Conservation (phyloP, 176 grass and related monocot genomes). For the Luzula sylvatica region DNA sequence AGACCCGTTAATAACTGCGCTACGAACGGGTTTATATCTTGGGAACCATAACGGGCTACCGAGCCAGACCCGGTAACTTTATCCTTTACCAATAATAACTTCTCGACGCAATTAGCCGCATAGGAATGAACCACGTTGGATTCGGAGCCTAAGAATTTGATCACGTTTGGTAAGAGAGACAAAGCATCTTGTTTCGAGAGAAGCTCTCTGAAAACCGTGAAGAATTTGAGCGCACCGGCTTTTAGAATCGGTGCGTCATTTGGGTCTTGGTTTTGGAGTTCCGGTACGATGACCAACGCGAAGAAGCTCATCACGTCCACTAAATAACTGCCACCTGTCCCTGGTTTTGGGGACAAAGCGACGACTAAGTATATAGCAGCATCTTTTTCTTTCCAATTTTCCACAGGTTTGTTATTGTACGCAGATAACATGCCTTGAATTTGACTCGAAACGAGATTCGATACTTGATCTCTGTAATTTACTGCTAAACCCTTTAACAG, state of each 20-base stretch:
- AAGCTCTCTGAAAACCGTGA: constrained; percentile 85
- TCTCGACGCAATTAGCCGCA: constrained; percentile 83
- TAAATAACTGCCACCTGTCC: constrained; percentile 42
- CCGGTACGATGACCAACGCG: constrained; percentile 70
- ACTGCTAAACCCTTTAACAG: constrained; percentile 67
- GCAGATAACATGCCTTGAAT: constrained; percentile 77
- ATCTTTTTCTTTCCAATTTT: constrained; percentile 98
- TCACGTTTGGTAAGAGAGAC: constrained; percentile 45
- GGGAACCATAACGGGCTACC: constrained; percentile 46
- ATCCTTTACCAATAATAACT: constrained; percentile 70
- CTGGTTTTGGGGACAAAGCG: constrained; percentile 66
- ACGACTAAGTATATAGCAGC: constrained; percentile 92
- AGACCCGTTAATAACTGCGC: constrained; percentile 62
- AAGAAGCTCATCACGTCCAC: constrained; percentile 96
- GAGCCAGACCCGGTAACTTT: constrained; percentile 29
- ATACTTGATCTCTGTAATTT: constrained; percentile 84
- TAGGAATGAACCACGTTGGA: constrained; percentile 98
- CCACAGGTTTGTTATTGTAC: constrained; percentile 37
- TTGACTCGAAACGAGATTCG: constrained; percentile 47
- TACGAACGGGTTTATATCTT: constrained; percentile 72
- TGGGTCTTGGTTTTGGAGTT: constrained; percentile 60
- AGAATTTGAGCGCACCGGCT: constrained; percentile 86
- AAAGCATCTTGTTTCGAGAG: constrained; percentile 62
- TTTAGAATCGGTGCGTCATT: constrained; percentile 80
- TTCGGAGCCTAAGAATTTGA: constrained; percentile 62